phyloP scores from a whole-genome alignment of 2,329 filamentous ascomycete species.

The Camillea tinctor region DNA sequence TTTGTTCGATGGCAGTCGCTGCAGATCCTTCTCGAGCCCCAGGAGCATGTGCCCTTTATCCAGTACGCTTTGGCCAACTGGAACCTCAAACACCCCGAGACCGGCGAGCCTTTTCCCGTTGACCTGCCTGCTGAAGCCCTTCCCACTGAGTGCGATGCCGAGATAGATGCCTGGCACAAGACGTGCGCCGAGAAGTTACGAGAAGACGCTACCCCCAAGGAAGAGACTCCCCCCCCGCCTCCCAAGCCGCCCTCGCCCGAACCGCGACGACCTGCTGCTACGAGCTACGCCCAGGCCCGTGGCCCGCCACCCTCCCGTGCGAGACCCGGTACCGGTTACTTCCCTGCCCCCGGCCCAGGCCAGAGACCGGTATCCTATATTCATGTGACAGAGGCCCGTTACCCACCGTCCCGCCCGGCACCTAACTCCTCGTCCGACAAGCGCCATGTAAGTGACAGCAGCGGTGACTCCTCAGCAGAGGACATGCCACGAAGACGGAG shows the following conservation, averaged over 20 bases:
- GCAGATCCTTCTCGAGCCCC: slow-evolving; percentile 81
- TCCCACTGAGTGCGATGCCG: slow-evolving; percentile 69
- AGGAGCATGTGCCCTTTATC: slow-evolving; percentile 82
- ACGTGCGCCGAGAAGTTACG: slow-evolving; percentile 69
- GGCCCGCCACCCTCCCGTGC: slow-evolving; percentile 23
- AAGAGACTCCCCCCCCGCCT: slow-evolving; percentile 28
- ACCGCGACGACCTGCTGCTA: slow-evolving; percentile 24
- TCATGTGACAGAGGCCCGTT: slow-evolving; percentile 28
- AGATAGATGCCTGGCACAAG: slow-evolving; percentile 86
- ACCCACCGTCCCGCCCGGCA: slow-evolving; percentile 23
- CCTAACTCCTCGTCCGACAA: slow-evolving; percentile 21
- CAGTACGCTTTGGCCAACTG: slow-evolving; percentile 78
- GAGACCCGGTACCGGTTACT: slow-evolving; percentile 36
- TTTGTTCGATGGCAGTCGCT: slow-evolving; percentile 95
- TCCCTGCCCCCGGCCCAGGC: no score
- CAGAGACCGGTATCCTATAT: slow-evolving; percentile 34
- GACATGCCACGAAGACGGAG: slow-evolving; percentile 46
- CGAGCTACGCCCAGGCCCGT: slow-evolving; percentile 32
- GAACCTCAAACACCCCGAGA: slow-evolving; percentile 71
- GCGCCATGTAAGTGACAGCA: slow-evolving; percentile 30
- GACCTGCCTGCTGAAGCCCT: slow-evolving; percentile 63
- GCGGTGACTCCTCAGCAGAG: slow-evolving; percentile 40
- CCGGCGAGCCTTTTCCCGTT: slow-evolving; percentile 64
- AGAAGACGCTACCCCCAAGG: slow-evolving; percentile 51
- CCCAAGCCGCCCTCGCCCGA: slow-evolving; percentile 22